Base-by-base conservation (phyloP, 768 basidiomycete species). In the Daedaleopsis sinensis region DNA sequence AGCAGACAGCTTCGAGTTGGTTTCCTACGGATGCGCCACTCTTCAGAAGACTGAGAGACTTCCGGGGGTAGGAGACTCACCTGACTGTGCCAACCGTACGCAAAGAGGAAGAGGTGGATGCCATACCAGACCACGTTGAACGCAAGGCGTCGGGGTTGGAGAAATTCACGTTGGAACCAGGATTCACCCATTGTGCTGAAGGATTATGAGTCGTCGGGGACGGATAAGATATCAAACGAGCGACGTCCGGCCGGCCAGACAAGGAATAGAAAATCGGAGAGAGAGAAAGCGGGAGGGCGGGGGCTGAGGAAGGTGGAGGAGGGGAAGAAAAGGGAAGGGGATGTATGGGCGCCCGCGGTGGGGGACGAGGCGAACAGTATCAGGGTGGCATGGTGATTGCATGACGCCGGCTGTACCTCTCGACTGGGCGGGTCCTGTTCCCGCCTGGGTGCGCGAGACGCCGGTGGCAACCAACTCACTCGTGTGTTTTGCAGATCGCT, bases 21-120 rank as follows among this genome's bases (percentile, higher is more conserved):
- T 81, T 71, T 67, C 78, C 90, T 94, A 68, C 24, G 32, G 27
- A 52, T 21, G 39, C 32, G 52, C 44, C 52, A 54, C 58, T 49
- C 23, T 50, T 46, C 55, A 57, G 49, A 55, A 44, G 16, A 51
- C 55, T 6, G 24, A 35, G 37, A 18, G 37, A 37, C 35, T 37
- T 10, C n/a, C 12, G 12, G 16, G 24, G 49, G 52, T 54, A 36
- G 32, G 13, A 52, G 35, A 70, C 79, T 35, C 64, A 87, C 92
- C 83, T 94, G 91, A 71, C 84, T 85, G 72, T 86, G 81, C 93
- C 95, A 97, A n/a, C 95, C 95, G 73, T 93, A 89, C 1, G 77
- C 86, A 68, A 96, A 95, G 70, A 93, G 72, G 63, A 73, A 77
- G 52, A 93, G 57, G 61, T 97, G 95, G 0, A 84, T 70, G 49